Evolutionary conservation across 768 basidiomycete genomes (phyloP), one percentile per base, ranked within the genome.

Genomic region (button mushroom (Agaricus bisporus)): DNA sequence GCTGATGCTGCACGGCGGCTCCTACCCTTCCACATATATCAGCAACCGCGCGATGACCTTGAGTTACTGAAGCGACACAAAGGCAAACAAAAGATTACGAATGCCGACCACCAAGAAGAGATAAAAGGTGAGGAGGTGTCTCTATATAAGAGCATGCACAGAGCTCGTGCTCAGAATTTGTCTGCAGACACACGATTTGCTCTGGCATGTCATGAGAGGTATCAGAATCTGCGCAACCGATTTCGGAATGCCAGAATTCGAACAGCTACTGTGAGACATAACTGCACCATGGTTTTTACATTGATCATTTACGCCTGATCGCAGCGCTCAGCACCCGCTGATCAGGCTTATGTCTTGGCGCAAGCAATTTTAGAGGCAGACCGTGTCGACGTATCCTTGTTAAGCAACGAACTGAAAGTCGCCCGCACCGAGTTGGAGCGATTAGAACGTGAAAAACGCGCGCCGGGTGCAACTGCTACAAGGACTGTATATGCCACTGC

Each of bases 21-120:
- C 18, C 71, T 91, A 18, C 88, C 90, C 0, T 91, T 88, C 60
- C 90, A 92, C 61, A 68, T 91, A 47, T 89, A 85, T 58, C 86
- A 86, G 58, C 85, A 88, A 55, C 88, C 88, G 0, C 68, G 68
- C 53, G 83, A 85, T 42, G 90, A 92, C 58, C 59, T 88, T 58
- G 65, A 69, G 32, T 20, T 51, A 10, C 20, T 70, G 48, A 57
- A 61, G 26, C 63, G 73, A 29, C 58, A 64, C 46, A 88, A 88
- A 64, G 83, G 84, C 11, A 89, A 89, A 63, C 75, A 73, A 54
- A 88, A 79, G 60, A 85, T 79, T 3, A 72, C 65, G 15, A 64
- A 65, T 28, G 58, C 68, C 25, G 76, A 79, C 47, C 62, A 77
- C 14, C 66, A 66, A 51, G 70, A 74, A 41, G 85, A 75, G 69